phyloP scores from a whole-genome alignment of 225 moss, liverwort and hornwort genomes.

The Sphagnum tenellum region DNA sequence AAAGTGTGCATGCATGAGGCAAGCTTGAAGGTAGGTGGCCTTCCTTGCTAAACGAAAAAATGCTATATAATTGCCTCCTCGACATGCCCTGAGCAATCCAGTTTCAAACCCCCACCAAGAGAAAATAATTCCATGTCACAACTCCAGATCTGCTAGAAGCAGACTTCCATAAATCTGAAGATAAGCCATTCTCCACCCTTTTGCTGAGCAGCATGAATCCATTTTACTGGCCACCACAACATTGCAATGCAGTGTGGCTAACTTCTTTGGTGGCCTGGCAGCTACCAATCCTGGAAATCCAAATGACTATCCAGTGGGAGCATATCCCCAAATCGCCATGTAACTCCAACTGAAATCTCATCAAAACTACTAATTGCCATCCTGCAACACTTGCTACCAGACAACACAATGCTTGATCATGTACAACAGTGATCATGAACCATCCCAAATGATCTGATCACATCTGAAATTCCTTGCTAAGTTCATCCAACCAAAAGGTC shows the following conservation, averaged over 20 bases:
- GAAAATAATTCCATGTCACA: constrained; percentile 27
- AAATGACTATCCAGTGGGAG: no score
- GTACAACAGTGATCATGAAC: constrained; percentile 6
- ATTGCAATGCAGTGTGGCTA: no score
- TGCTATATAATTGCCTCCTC: constrained; percentile 81
- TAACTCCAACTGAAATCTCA: constrained; percentile 27
- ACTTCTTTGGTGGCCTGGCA: no score
- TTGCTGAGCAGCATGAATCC: neutral
- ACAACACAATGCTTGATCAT: constrained; percentile 28
- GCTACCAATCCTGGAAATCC: no score
- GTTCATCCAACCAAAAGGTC: no score
- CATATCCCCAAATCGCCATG: no score
- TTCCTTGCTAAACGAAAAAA: constrained; percentile 91
- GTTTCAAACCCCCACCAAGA: constrained; percentile 40
- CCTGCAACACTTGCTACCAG: constrained; percentile 35
- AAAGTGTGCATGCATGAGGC: constrained; percentile 99
- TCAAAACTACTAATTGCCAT: constrained; percentile 23
- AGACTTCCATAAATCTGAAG: constrained; percentile 10
- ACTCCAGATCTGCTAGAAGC: constrained; percentile 22
- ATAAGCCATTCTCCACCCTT: constrained; percentile 33
- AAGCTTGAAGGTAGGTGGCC: constrained; percentile 93
- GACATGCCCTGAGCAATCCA: constrained; percentile 76
- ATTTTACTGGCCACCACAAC: no score
- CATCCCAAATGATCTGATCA: no score
- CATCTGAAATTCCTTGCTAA: no score